Percentiles rank a stretch among this genome's conserved stretches.
Conservation (phyloP, 202 grass and related monocot genomes). For the Elaeis oleifera region DNA sequence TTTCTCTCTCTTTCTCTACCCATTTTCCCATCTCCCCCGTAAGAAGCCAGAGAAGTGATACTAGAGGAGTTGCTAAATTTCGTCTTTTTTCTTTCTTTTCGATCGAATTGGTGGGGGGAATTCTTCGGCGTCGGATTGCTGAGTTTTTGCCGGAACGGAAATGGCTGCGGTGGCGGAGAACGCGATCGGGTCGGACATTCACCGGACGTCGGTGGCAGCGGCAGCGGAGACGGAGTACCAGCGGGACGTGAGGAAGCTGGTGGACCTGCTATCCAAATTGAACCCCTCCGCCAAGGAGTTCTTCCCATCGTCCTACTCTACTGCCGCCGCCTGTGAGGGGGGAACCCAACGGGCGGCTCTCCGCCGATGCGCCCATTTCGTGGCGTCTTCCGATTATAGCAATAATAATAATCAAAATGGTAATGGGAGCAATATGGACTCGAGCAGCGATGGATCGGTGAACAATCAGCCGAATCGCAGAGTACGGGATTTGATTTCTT, state of each 20-base stretch:
- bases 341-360: background rate
- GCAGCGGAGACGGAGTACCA: conserved; percentile 8
- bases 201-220: background rate
- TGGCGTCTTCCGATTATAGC: background rate
- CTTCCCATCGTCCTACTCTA: background rate
- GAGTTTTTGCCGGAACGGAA: background rate
- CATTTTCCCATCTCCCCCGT: conserved; percentile 13
- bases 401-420: conserved; percentile 12
- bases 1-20: background rate
- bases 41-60: background rate
- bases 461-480: conserved; percentile 41
- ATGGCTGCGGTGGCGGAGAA: conserved; percentile 83
- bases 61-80: background rate
- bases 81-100: too few relatives aligned
- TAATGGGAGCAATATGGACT: conserved; percentile 33
- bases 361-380: conserved; percentile 7
- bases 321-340: background rate
- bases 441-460: conserved; percentile 36
- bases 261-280: conserved; percentile 11
- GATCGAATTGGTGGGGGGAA: background rate
- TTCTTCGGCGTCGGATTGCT: background rate
- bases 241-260: conserved; percentile 4
- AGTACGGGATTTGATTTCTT: conserved; percentile 27
- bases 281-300: conserved; percentile 14
- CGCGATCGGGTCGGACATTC: conserved; percentile 21